Evolutionary conservation across 306 rosid genomes (phyloP), one percentile per base, ranked within the genome.

Genomic region (Oxytropis ochrocephala): DNA sequence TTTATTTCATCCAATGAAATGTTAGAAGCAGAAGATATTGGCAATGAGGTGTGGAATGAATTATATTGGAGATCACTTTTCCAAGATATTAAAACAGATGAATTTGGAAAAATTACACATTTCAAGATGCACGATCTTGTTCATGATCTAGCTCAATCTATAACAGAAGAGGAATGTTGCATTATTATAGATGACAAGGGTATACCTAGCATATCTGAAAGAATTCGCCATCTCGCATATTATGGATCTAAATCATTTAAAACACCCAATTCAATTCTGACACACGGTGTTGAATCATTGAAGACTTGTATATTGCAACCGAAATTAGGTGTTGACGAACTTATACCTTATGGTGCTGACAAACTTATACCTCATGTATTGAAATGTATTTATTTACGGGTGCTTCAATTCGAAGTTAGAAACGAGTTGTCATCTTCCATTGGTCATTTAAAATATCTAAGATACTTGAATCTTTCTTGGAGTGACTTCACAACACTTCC

Each of bases 91-190:
- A 7, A 41, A 65, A 64, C 0, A 18, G 65, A 64, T 52, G 2
- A 5, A 18, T 17, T 41, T 30, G 72, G 66, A 0, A 32, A 53
- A 30, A 27, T 64, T 8, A 17, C 0, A 29, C 8, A 0, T 7
- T 73, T 73, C 47, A 63, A 73, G 52, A 27, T 73, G 65, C 78
- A 63, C 13, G 78, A 73, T 39, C 68, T 58, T 11, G 59, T 71
- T 32, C 76, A 70, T 33, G 76, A 72, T 62, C 72, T 74, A 16
- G 66, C 72, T 14, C 57, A 64, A 63, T 64, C 43, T 12, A 13
- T 74, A 8, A 1, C 57, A 2, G 64, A 55, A 1, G 35, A 63
- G 2, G 72, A 39, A n/a, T 44, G 21, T 32, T 70, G 14, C 38
- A 9, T 5, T 33, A 9, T 8, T 33, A 6, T 30, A 11, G 1